Evolutionary conservation across 352 stramenopile genomes (phyloP).

Genomic region (Phytophthora citricola): DNA sequence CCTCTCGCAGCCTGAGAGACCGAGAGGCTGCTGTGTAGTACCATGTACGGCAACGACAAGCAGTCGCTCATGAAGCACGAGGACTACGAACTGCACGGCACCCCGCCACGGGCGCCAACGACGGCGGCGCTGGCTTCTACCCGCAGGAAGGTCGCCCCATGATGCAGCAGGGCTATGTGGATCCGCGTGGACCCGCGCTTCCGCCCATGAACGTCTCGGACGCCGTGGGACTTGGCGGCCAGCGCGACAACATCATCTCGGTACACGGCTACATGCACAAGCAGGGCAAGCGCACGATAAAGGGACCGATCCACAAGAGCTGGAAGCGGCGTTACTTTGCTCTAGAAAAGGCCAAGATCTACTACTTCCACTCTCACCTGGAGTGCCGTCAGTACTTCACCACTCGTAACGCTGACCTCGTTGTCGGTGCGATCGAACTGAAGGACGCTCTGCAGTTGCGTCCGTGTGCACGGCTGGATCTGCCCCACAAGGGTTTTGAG

Average conservation of each 20-base stretch:
- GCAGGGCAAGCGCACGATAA: constrained; percentile 88
- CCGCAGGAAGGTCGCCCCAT: constrained; percentile 58
- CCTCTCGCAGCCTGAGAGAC: constrained; percentile 6
- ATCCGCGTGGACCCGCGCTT: constrained; percentile 67
- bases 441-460: constrained; percentile 88
- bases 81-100: constrained; percentile 69
- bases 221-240: constrained; percentile 55
- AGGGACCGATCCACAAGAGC: constrained; percentile 87
- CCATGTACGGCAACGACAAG: constrained; percentile 60
- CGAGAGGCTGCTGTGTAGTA: constrained; percentile 23
- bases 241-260: constrained; percentile 88
- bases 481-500: constrained; percentile 85
- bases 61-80: constrained; percentile 46
- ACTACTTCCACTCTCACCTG: constrained; percentile 88
- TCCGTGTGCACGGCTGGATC: constrained; percentile 77
- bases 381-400: constrained; percentile 91
- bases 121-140: constrained; percentile 54
- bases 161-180: constrained; percentile 65
- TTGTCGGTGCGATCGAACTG: constrained; percentile 82
- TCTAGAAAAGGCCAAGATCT: constrained; percentile 89
- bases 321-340: constrained; percentile 90
- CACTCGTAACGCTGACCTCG: constrained; percentile 81
- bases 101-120: constrained; percentile 55
- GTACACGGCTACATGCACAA: constrained; percentile 92
- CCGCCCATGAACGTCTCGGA: constrained; percentile 80